A percentile compares a stretch with the other conserved stretches of the same genome.
Conservation (phyloP, 148 eudicot genomes). For the Rhododendron williamsianum region DNA sequence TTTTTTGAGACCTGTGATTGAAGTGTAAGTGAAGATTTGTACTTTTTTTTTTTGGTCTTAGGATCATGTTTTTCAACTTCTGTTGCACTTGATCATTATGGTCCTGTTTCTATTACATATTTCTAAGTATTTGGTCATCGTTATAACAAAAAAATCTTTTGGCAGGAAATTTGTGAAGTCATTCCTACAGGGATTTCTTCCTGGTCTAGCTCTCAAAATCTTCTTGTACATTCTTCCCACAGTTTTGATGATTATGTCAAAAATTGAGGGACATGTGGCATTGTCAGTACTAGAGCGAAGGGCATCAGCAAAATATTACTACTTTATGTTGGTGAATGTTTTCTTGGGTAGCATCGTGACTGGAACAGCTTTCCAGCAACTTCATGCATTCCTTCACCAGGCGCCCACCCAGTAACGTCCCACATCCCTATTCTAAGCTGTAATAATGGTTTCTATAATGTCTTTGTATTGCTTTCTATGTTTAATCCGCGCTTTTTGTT, state of each 20-base stretch:
- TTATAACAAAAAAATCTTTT: not conserved
- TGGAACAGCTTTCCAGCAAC: slow-evolving; percentile 92
- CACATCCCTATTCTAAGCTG: slow-evolving; percentile 6
- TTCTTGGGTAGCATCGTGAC: slow-evolving; percentile 87
- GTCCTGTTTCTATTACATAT: not conserved
- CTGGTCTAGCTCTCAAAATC: slow-evolving; percentile 87
- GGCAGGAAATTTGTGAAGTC: slow-evolving; percentile 84
- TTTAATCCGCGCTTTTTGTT: not conserved
- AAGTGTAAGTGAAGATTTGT: slow-evolving; percentile 45
- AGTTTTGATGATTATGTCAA: slow-evolving; percentile 83
- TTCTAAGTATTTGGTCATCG: not conserved
- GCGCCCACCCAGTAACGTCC: slow-evolving; percentile 73
- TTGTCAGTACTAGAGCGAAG: slow-evolving; percentile 68
- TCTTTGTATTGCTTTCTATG: not conserved
- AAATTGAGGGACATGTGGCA: slow-evolving; percentile 85
- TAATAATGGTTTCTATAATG: not conserved
- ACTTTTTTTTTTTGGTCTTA: not conserved
- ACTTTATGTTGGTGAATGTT: slow-evolving; percentile 94
- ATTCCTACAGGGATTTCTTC: slow-evolving; percentile 92
- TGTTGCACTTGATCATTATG: not conserved
- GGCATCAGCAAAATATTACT: slow-evolving; percentile 89
- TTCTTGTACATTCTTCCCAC: slow-evolving; percentile 79
- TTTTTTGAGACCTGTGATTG: slow-evolving; percentile 70
- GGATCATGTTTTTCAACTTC: not conserved
- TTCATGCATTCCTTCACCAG: slow-evolving; percentile 81